Evolutionary conservation across 1,284 basidiomycete species (phyloP).

Genomic region (Heliocybe sulcata): DNA sequence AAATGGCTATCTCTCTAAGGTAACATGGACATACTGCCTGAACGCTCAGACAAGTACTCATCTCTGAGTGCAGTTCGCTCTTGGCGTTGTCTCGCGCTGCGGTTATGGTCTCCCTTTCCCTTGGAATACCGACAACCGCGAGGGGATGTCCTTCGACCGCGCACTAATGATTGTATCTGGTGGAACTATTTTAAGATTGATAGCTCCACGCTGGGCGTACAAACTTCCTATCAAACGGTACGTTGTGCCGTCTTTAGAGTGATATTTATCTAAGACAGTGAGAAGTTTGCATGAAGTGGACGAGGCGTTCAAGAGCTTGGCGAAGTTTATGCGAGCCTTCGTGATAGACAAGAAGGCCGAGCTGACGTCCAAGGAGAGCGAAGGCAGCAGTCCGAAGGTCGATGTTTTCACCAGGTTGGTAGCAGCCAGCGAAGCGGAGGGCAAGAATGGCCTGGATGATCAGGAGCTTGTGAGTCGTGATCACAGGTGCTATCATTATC

Average conservation of each 20-base stretch:
- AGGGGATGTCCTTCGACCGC: not conserved
- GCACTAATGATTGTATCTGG: not conserved
- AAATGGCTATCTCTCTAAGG: not conserved
- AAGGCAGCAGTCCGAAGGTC: not conserved
- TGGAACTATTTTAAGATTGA: not conserved
- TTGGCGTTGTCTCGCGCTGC: not conserved
- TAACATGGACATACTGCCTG: not conserved
- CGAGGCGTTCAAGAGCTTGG: not conserved
- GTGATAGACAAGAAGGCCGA: not conserved
- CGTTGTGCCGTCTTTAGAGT: not conserved
- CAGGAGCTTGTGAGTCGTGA: conserved; percentile 9
- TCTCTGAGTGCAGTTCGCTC: not conserved
- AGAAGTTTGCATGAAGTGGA: not conserved
- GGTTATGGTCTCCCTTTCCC: not conserved
- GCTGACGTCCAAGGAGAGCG: conserved; percentile 5
- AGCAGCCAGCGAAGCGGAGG: conserved; percentile 9
- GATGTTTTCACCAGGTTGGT: conserved; percentile 11
- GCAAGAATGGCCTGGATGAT: conserved; percentile 7
- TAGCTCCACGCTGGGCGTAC: not conserved
- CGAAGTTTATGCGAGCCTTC: conserved; percentile 3
- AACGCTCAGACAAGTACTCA: not conserved
- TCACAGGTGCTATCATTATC: not conserved
- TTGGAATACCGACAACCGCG: not conserved
- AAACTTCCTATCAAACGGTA: not conserved
- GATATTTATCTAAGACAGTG: not conserved